Percentiles rank a stretch among this genome's conserved stretches.
phyloP scores from a whole-genome alignment of 352 stramenopile genomes.

The Phytopythium chamaehyphon region DNA sequence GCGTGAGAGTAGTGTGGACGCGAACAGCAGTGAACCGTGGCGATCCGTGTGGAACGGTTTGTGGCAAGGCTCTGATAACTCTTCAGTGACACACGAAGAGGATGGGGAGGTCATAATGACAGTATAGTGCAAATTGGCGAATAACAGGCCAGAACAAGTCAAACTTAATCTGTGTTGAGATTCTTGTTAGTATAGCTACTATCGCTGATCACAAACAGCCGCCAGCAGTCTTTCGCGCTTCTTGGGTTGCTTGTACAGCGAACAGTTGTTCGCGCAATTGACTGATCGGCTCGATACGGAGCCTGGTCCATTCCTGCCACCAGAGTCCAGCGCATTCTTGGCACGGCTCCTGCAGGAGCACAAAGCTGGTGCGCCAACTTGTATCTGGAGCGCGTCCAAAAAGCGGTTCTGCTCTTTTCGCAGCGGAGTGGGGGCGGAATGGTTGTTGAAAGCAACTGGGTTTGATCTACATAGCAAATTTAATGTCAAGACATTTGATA shows the following conservation, averaged over 20 bases:
- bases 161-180: not conserved
- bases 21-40: conserved; percentile 39
- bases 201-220: conserved; percentile 64
- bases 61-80: conserved; percentile 35
- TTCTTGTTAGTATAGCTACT: conserved; percentile 2
- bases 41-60: conserved; percentile 46
- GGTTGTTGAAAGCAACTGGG: not conserved
- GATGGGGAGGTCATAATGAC: conserved; percentile 83
- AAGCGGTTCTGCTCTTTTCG: conserved; percentile 34
- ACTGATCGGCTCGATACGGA: conserved; percentile 9
- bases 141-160: too few species aligned
- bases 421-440: not conserved
- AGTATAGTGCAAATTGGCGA: conserved; percentile 30
- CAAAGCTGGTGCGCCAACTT: conserved; percentile 47
- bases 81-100: conserved; percentile 21
- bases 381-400: conserved; percentile 36
- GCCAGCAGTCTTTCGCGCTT: conserved; percentile 51
- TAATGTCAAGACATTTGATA: too few species aligned
- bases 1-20: conserved; percentile 23
- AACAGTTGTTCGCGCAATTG: conserved; percentile 66
- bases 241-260: conserved; percentile 57
- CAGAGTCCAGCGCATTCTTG: conserved; percentile 4
- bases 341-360: conserved; percentile 34
- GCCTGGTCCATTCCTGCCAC: not conserved
- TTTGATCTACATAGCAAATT: too few species aligned